Conservation (phyloP, 2,329 filamentous ascomycete species). For the Aschersonia sp. region DNA sequence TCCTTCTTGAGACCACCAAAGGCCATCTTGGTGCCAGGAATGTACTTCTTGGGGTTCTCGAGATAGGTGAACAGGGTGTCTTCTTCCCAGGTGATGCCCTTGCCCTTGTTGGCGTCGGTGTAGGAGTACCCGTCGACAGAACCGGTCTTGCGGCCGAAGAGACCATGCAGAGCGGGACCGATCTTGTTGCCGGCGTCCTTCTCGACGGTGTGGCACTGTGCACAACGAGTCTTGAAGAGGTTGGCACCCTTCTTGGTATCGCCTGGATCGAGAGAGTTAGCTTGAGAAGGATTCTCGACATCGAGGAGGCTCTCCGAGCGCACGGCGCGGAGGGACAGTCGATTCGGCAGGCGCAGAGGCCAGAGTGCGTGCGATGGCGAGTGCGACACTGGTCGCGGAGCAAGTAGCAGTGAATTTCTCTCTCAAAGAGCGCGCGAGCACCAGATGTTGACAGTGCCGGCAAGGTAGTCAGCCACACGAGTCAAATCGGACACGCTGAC, state of each 20-base stretch:
- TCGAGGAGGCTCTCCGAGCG: not conserved
- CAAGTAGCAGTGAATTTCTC: too few species aligned
- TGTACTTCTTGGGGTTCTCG: conserved; percentile 99
- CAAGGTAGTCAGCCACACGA: too few species aligned
- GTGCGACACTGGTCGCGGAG: too few species aligned
- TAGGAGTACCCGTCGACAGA: conserved; percentile 86
- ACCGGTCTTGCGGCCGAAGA: conserved; percentile 93
- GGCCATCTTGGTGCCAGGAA: conserved; percentile 99
- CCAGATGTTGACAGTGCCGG: too few species aligned
- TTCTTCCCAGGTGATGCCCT: conserved; percentile 81
- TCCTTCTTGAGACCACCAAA: conserved; percentile 99
- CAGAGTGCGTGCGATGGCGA: too few species aligned
- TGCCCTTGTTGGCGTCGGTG: conserved; percentile 99
- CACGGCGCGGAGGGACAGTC: too few species aligned
- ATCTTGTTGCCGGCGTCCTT: conserved; percentile 90
- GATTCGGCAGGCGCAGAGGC: too few species aligned
- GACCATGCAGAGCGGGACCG: conserved; percentile 89
- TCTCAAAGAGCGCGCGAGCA: too few species aligned
- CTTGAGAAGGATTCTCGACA: not conserved
- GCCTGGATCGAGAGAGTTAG: conserved; percentile 35
- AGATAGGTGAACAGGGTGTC: conserved; percentile 89
- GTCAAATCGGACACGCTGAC: too few species aligned
- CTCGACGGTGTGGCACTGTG: conserved; percentile 96
- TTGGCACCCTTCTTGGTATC: conserved; percentile 92
- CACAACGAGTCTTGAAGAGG: conserved; percentile 98